Conservation (phyloP, 495 filamentous ascomycete species). For the Margaritispora aquatica region DNA sequence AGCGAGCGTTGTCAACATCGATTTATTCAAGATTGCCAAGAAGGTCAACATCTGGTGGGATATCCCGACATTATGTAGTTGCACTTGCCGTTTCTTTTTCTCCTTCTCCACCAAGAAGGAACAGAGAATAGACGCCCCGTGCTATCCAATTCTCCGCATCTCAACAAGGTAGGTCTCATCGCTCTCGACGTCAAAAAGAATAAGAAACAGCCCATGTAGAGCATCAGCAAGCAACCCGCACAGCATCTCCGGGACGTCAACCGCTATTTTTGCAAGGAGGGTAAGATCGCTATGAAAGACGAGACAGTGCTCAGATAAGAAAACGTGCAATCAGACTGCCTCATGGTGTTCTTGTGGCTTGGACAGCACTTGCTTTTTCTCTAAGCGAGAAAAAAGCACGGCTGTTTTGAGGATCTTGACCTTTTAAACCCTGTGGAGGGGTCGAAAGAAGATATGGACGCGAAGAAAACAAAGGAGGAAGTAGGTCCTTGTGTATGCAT, state of each 20-base stretch:
- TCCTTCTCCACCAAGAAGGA: neutral
- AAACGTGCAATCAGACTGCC: conserved; percentile 10
- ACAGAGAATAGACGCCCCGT: neutral
- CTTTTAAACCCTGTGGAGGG: neutral
- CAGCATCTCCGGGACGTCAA: neutral
- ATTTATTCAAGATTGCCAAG: neutral
- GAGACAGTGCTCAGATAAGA: neutral
- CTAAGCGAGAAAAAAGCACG: neutral
- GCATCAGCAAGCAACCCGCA: neutral
- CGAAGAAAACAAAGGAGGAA: conserved; percentile 2
- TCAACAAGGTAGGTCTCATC: neutral
- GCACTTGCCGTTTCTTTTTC: neutral
- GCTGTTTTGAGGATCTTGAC: neutral
- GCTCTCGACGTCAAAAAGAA: too few relatives aligned
- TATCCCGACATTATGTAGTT: conserved; percentile 9
- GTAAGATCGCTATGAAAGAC: neutral
- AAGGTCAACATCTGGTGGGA: neutral
- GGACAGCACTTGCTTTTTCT: neutral
- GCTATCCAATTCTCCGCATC: conserved; percentile 6
- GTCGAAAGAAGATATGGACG: neutral
- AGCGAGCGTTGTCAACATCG: neutral
- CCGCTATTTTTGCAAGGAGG: neutral
- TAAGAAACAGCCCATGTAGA: neutral
- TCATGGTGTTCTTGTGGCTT: neutral
- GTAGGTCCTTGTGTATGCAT: neutral